Conservation (phyloP, 2,329 filamentous ascomycete species). For the Aspergillus sp. region DNA sequence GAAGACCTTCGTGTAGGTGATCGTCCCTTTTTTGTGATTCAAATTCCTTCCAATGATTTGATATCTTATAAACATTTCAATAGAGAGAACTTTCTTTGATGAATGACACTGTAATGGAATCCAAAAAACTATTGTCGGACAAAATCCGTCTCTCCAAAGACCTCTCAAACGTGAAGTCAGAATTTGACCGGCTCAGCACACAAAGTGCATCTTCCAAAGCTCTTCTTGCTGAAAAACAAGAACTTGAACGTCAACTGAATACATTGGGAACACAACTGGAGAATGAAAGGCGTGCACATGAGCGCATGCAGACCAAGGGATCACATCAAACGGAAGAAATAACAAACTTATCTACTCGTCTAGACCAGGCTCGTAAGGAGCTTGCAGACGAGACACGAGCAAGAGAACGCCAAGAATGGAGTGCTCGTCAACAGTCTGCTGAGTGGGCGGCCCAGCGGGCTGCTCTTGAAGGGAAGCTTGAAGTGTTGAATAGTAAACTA, state of each 20-base stretch:
- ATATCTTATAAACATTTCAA: conserved; percentile 13
- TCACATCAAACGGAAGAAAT: conserved; percentile 36
- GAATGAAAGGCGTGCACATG: conserved; percentile 68
- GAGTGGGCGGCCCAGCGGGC: conserved; percentile 61
- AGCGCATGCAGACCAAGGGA: conserved; percentile 47
- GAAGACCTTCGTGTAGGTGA: conserved; percentile 50
- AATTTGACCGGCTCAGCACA: conserved; percentile 58
- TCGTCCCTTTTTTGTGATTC: too few species aligned
- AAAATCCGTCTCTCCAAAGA: conserved; percentile 60
- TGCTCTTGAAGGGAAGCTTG: conserved; percentile 65
- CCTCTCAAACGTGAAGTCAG: conserved; percentile 54
- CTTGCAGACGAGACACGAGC: conserved; percentile 49
- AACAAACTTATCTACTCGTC: conserved; percentile 33
- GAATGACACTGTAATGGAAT: conserved; percentile 63
- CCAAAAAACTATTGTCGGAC: conserved; percentile 63
- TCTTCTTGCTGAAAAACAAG: conserved; percentile 71
- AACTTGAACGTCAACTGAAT: conserved; percentile 71
- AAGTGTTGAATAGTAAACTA: conserved; percentile 65
- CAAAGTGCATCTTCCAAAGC: conserved; percentile 60
- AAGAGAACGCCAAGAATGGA: conserved; percentile 43
- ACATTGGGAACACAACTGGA: conserved; percentile 76
- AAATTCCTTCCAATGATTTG: not conserved
- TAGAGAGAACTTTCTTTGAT: conserved; percentile 69
- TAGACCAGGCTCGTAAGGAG: conserved; percentile 47
- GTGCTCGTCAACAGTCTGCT: conserved; percentile 51